A percentile compares a stretch with the other conserved stretches of the same genome.
These are phyloP conservation scores for Cercospora sp. DNA, from an alignment of 2,329 filamentous ascomycete species.

Conservation along the genomic window DNA sequence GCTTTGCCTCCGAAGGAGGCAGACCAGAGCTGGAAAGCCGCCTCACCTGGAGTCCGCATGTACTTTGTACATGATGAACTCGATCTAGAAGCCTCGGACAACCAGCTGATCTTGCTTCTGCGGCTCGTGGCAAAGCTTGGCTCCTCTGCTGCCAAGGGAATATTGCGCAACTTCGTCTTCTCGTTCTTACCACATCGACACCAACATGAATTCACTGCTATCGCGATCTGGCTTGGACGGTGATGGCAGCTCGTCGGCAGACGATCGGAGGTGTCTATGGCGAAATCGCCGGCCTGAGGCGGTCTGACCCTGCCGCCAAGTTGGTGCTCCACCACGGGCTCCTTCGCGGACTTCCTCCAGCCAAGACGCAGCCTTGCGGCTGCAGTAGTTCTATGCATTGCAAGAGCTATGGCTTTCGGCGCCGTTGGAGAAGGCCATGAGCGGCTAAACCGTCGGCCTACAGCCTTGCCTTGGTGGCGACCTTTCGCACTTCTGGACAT, in stretches of 20 bases:
- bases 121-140: not conserved
- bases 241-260: not conserved
- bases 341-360: slow-evolving; percentile 1
- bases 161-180: not conserved
- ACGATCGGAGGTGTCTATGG: not conserved
- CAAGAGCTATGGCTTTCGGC: slow-evolving; percentile 5
- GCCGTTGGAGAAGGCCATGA: not conserved
- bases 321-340: not conserved
- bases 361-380: not conserved
- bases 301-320: slow-evolving; percentile 4
- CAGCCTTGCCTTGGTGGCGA: slow-evolving; percentile 4
- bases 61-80: not conserved
- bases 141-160: not conserved
- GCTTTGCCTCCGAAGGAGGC: not conserved
- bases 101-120: not conserved
- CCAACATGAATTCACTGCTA: not conserved
- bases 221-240: not conserved
- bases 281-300: not conserved
- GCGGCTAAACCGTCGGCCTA: not conserved
- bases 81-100: not conserved
- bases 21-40: no score
- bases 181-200: not conserved
- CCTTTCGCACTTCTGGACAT: not conserved
- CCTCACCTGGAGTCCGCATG: not conserved
- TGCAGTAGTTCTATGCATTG: slow-evolving; percentile 10